These are phyloP conservation scores for Cubamyces lactineus DNA, from an alignment of 768 basidiomycete genomes.

Conservation along the genomic window DNA sequence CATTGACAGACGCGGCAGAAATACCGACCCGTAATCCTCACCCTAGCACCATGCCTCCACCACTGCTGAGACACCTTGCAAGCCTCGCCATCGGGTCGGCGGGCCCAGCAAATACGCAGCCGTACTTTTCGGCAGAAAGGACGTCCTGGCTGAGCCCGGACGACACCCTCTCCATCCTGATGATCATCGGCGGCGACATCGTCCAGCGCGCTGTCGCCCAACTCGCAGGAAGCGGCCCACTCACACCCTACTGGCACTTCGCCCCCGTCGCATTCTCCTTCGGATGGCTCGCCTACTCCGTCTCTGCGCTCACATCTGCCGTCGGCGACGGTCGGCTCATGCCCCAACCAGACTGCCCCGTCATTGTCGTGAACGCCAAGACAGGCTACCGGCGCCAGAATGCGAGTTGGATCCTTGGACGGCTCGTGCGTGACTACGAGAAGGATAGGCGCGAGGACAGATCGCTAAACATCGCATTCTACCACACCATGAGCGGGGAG, in stretches of 20 bases:
- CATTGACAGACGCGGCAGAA: not conserved
- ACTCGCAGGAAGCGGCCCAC: constrained; percentile 29
- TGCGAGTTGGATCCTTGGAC: constrained; percentile 35
- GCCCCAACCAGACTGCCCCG: constrained; percentile 30
- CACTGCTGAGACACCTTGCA: constrained; percentile 4
- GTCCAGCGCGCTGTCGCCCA: constrained; percentile 38
- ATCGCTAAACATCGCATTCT: constrained; percentile 29
- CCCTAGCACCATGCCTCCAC: constrained; percentile 4
- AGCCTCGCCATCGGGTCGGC: not conserved
- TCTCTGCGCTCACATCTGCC: constrained; percentile 31
- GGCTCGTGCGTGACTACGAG: constrained; percentile 36
- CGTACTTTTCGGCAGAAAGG: constrained; percentile 12
- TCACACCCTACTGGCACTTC: constrained; percentile 12
- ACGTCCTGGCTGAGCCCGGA: constrained; percentile 32
- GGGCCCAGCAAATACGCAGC: not conserved
- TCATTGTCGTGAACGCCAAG: constrained; percentile 29
- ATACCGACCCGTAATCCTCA: not conserved
- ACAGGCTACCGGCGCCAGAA: constrained; percentile 33
- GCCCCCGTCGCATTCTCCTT: constrained; percentile 39
- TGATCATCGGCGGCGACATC: constrained; percentile 39
- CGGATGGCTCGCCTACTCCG: constrained; percentile 39
- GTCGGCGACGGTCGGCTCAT: constrained; percentile 35
- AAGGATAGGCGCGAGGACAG: constrained; percentile 20
- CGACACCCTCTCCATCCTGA: constrained; percentile 34
- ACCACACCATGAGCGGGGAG: constrained; percentile 18